These are phyloP conservation scores for Melaleuca alternifolia DNA, from an alignment of 345 rosid species.

Conservation along the genomic window DNA sequence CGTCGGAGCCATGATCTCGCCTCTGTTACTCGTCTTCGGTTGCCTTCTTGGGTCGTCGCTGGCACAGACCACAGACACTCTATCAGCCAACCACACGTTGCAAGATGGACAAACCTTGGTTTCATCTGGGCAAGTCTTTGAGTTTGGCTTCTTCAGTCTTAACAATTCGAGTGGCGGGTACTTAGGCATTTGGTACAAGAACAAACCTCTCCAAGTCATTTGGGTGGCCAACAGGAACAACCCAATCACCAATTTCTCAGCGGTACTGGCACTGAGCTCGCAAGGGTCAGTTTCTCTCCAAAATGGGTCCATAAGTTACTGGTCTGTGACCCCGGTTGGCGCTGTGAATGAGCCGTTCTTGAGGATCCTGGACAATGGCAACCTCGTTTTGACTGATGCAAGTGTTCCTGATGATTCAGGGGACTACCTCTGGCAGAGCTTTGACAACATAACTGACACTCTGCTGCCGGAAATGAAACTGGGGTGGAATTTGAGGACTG, in stretches of 20 bases:
- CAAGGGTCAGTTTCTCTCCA: slow-evolving; percentile 5
- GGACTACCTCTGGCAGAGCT: slow-evolving; percentile 19
- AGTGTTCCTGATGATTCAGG: not conserved
- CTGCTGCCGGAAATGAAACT: slow-evolving; percentile 24
- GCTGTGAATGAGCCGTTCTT: not conserved
- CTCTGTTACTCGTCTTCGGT: not conserved
- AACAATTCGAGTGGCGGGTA: not conserved
- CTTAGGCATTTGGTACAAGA: slow-evolving; percentile 16
- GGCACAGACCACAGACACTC: not conserved
- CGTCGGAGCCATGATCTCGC: not conserved
- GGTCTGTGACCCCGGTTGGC: not conserved
- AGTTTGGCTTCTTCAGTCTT: slow-evolving; percentile 12
- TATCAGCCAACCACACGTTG: not conserved
- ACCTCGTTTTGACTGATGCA: slow-evolving; percentile 10
- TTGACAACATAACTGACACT: slow-evolving; percentile 15
- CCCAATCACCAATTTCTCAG: slow-evolving; percentile 7
- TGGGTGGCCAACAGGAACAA: slow-evolving; percentile 21
- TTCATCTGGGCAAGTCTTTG: slow-evolving; percentile 5
- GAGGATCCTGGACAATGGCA: slow-evolving; percentile 19
- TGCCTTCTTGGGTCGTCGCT: not conserved
- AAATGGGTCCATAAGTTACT: not conserved
- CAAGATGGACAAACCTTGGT: slow-evolving; percentile 8
- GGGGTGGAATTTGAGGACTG: slow-evolving; percentile 18
- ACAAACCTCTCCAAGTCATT: not conserved
- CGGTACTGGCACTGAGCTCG: not conserved